Percentiles rank a stretch among this genome's conserved stretches.
Evolutionary conservation across 352 stramenopile genomes (phyloP).

Genomic region (Phytophthora kernoviae): DNA sequence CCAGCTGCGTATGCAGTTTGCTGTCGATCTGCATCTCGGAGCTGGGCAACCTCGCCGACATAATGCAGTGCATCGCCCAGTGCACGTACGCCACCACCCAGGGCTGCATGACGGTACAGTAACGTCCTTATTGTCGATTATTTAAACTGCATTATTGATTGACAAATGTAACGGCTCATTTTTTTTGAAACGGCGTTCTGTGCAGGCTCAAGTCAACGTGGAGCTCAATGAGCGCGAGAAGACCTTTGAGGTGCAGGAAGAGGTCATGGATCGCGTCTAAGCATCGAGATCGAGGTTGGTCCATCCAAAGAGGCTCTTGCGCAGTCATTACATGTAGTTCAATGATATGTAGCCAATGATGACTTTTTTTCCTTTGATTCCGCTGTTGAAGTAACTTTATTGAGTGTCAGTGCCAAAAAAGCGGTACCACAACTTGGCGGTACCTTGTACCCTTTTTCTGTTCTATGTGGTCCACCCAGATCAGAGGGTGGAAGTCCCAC

Average conservation of each 20-base stretch:
- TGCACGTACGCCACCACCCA: constrained; percentile 92
- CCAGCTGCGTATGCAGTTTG: constrained; percentile 75
- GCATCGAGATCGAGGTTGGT: neutral
- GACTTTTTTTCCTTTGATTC: neutral
- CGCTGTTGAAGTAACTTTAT: too few relatives aligned
- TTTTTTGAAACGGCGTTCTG: neutral
- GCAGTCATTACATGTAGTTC: neutral
- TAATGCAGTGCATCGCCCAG: constrained; percentile 89
- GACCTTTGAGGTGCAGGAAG: constrained; percentile 41
- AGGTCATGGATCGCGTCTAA: constrained; percentile 76
- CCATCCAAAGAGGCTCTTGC: neutral
- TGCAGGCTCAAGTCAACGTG: constrained; percentile 87
- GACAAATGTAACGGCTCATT: neutral
- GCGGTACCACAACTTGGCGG: too few relatives aligned
- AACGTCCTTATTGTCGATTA: too few relatives aligned
- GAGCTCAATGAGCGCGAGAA: constrained; percentile 91
- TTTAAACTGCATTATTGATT: neutral
- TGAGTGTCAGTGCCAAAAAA: too few relatives aligned
- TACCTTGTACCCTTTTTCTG: too few relatives aligned
- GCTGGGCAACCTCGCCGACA: constrained; percentile 69
- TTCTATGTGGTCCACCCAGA: too few relatives aligned
- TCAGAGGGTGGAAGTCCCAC: too few relatives aligned
- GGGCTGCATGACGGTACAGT: constrained; percentile 91
- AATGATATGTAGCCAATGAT: neutral
- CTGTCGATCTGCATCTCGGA: constrained; percentile 79